These are phyloP conservation scores for Eremochloa ophiuroides DNA, from an alignment of 176 grass and related monocot genomes.

Conservation along the genomic window DNA sequence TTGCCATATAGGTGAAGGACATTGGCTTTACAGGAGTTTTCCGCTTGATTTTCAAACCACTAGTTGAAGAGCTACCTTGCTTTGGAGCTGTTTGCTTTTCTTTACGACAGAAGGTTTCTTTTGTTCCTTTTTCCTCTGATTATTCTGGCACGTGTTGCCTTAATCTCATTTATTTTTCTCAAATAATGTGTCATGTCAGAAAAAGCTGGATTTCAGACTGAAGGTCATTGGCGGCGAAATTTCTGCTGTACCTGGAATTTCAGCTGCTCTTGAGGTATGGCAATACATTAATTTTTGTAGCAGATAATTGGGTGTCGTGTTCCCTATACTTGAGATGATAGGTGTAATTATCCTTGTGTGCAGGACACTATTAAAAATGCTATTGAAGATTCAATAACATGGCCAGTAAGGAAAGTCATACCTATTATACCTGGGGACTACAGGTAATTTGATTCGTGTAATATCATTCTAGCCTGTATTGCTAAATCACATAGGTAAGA, in stretches of 20 bases:
- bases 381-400: slow-evolving; percentile 86
- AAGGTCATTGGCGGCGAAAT: slow-evolving; percentile 89
- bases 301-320: slow-evolving; percentile 4
- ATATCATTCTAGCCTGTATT: not conserved
- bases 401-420: slow-evolving; percentile 92
- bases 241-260: slow-evolving; percentile 89
- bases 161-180: not conserved
- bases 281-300: slow-evolving; percentile 6
- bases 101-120: slow-evolving; percentile 81
- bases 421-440: slow-evolving; percentile 93
- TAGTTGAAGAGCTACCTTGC: slow-evolving; percentile 80
- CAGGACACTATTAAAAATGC: slow-evolving; percentile 95
- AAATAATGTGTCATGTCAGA: slow-evolving; percentile 49
- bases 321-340: slow-evolving; percentile 14
- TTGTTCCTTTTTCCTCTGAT: not conserved
- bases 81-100: slow-evolving; percentile 97
- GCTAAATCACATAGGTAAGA: slow-evolving; percentile 11
- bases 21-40: slow-evolving; percentile 86
- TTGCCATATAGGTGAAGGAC: slow-evolving; percentile 72
- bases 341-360: slow-evolving; percentile 16
- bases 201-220: slow-evolving; percentile 96
- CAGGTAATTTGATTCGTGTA: slow-evolving; percentile 42
- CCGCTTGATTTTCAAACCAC: slow-evolving; percentile 82
- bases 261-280: slow-evolving; percentile 85
- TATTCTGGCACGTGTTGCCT: not conserved